A percentile compares a stretch with the other conserved stretches of the same genome.
phyloP scores from a whole-genome alignment of 345 rosid genomes.

The Brassica cretica region DNA sequence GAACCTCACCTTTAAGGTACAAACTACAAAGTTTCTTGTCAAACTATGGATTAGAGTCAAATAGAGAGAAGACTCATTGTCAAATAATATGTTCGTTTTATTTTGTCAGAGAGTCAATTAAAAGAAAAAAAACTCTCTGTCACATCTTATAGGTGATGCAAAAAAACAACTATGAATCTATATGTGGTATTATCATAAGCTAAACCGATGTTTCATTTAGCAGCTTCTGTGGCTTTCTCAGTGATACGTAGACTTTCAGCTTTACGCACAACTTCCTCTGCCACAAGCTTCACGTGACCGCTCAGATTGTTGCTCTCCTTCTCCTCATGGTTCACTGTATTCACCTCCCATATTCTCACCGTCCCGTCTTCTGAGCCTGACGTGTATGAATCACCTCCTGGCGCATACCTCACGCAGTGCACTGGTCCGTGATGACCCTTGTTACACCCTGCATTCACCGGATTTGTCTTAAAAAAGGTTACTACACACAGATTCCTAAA shows the following conservation, averaged over 20 bases:
- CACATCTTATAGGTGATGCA: not conserved
- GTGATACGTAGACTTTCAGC: constrained; percentile 45
- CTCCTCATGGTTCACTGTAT: constrained; percentile 44
- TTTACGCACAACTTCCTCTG: constrained; percentile 52
- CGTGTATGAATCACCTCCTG: constrained; percentile 93
- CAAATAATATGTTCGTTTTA: constrained; percentile 5
- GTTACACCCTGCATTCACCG: constrained; percentile 71
- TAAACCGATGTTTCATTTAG: constrained; percentile 23
- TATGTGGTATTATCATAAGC: constrained; percentile 12
- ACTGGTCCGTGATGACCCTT: constrained; percentile 99
- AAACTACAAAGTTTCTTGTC: not conserved
- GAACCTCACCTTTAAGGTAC: too few relatives aligned
- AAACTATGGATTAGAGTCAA: not conserved
- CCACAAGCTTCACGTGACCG: constrained; percentile 48
- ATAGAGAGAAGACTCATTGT: not conserved
- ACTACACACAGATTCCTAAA: constrained; percentile 4
- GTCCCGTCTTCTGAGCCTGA: constrained; percentile 99
- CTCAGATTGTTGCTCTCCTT: constrained; percentile 38
- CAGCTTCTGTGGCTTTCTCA: constrained; percentile 38
- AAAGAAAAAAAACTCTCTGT: constrained; percentile 23
- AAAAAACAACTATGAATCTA: constrained; percentile 7
- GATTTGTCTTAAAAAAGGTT: constrained; percentile 16
- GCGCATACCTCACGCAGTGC: constrained; percentile 87
- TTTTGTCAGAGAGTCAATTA: not conserved
- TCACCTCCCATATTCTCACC: constrained; percentile 59